A percentile compares a stretch with the other conserved stretches of the same genome.
Conservation (phyloP, 192 early-diverging fungal species). For the Coemansia brasiliensis region DNA sequence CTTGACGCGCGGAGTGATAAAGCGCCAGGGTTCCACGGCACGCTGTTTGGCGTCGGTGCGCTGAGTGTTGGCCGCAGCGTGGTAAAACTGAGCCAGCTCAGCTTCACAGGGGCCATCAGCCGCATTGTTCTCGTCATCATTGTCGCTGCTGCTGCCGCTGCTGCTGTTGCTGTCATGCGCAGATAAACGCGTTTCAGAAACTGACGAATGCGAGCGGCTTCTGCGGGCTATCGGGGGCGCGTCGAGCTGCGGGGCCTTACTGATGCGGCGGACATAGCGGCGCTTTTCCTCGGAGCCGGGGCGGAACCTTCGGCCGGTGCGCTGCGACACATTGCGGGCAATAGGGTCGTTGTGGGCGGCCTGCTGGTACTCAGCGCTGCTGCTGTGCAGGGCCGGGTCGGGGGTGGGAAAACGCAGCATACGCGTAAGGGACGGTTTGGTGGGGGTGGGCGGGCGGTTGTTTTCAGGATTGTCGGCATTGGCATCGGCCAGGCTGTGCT, state of each 20-base stretch:
- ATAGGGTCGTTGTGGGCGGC: conserved; percentile 40
- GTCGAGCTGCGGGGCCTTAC: conserved; percentile 52
- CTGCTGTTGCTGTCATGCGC: neutral
- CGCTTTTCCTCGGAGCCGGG: conserved; percentile 50
- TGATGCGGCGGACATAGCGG: conserved; percentile 43
- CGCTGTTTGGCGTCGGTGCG: conserved; percentile 19
- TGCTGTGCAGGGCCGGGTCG: conserved; percentile 15
- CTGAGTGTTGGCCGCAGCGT: conserved; percentile 21
- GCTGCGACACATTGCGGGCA: conserved; percentile 47
- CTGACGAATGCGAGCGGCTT: conserved; percentile 2
- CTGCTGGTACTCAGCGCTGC: conserved; percentile 38
- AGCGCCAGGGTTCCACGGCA: conserved; percentile 49
- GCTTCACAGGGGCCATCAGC: neutral
- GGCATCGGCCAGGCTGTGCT: conserved; percentile 48
- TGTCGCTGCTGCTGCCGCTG: neutral
- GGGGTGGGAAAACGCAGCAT: conserved; percentile 37
- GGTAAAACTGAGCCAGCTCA: conserved; percentile 12
- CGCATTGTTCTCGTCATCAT: conserved; percentile 5
- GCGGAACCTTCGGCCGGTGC: conserved; percentile 43
- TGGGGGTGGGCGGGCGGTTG: conserved; percentile 54
- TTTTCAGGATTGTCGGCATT: conserved; percentile 53
- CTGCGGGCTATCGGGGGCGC: neutral
- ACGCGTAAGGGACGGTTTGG: conserved; percentile 42
- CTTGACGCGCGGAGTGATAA: conserved; percentile 44
- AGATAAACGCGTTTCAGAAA: neutral